phyloP scores from a whole-genome alignment of 2,329 filamentous ascomycete species.

The Colletotrichum chlorophyti region DNA sequence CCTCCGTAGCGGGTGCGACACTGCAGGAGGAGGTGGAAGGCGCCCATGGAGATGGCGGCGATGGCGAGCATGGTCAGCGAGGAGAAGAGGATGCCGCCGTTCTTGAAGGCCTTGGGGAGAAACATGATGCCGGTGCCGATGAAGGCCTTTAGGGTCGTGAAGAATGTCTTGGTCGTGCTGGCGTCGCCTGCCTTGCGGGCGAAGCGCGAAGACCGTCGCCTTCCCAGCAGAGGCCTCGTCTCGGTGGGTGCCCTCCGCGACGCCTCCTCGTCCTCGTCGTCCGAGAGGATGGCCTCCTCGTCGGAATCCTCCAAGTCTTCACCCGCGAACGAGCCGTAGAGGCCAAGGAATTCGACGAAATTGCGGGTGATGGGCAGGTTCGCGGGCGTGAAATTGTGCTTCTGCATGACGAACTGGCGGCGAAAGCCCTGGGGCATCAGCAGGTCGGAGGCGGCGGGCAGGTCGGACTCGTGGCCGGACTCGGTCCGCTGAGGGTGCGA shows the following conservation, averaged over 20 bases:
- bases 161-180: conserved; percentile 75
- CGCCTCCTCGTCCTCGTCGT: conserved; percentile 49
- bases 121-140: conserved; percentile 86
- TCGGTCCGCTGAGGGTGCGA: conserved; percentile 52
- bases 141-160: conserved; percentile 80
- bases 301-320: conserved; percentile 69
- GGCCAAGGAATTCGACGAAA: conserved; percentile 77
- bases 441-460: conserved; percentile 30
- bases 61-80: conserved; percentile 71
- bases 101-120: conserved; percentile 79
- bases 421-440: conserved; percentile 46
- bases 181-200: conserved; percentile 61
- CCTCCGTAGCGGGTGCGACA: conserved; percentile 70
- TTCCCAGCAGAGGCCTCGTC: conserved; percentile 65
- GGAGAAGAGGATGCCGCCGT: conserved; percentile 79
- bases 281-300: conserved; percentile 63
- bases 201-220: conserved; percentile 57
- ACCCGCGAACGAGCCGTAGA: conserved; percentile 80
- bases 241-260: conserved; percentile 49
- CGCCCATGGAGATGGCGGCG: conserved; percentile 70
- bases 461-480: conserved; percentile 29
- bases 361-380: conserved; percentile 66
- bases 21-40: conserved; percentile 74
- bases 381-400: conserved; percentile 32
- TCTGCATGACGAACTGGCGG: conserved; percentile 51